phyloP scores from a whole-genome alignment of 192 early-diverging fungal genomes.

The Entomortierella beljakovae region DNA sequence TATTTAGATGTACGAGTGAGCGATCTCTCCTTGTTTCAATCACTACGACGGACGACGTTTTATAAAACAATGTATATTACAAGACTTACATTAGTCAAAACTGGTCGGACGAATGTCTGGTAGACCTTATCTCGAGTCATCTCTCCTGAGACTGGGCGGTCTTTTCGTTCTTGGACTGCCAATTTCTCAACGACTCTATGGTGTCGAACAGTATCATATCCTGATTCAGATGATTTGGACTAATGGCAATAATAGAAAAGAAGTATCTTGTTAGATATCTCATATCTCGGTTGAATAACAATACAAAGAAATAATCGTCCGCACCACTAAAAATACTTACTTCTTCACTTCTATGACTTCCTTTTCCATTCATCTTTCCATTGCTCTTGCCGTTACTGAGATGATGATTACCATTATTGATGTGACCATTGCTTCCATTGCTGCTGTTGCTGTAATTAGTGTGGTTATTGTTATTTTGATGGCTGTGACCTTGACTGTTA shows the following conservation, averaged over 20 bases:
- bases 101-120: slow-evolving; percentile 44
- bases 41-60: not conserved
- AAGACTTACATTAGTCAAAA: slow-evolving; percentile 30
- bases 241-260: not conserved
- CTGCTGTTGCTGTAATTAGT: not conserved
- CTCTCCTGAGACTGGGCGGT: slow-evolving; percentile 11
- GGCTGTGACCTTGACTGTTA: not conserved
- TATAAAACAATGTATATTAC: not conserved
- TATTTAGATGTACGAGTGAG: not conserved
- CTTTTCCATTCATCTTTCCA: slow-evolving; percentile 2
- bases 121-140: slow-evolving; percentile 40
- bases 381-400: slow-evolving; percentile 22
- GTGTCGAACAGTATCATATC: slow-evolving; percentile 34
- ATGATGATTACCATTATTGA: slow-evolving; percentile 10
- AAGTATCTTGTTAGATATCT: not conserved
- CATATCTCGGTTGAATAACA: too few species aligned
- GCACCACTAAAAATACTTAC: slow-evolving; percentile 10
- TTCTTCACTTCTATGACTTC: slow-evolving; percentile 9
- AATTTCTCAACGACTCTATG: slow-evolving; percentile 24
- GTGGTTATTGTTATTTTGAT: not conserved
- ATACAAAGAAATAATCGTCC: not conserved
- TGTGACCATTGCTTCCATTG: slow-evolving; percentile 12
- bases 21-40: not conserved
- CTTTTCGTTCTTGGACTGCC: slow-evolving; percentile 24
- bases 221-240: slow-evolving; percentile 18